phyloP scores from a whole-genome alignment of 768 basidiomycete species.

The Galerina sulciceps region DNA sequence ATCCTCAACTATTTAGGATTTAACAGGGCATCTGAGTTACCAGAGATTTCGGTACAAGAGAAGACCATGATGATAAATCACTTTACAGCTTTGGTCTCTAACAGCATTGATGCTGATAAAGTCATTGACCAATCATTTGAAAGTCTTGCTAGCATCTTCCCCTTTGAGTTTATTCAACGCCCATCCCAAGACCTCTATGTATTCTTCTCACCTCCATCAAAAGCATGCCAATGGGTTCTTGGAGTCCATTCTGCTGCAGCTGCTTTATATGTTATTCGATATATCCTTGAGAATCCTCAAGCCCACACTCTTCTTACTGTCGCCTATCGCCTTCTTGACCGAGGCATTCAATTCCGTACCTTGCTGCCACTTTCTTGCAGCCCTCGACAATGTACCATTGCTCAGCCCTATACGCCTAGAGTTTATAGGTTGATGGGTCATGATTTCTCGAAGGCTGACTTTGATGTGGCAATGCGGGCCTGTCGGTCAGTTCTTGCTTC shows the following conservation, averaged over 20 bases:
- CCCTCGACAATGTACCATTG: not conserved
- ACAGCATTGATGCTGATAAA: not conserved
- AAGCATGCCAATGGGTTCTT: not conserved
- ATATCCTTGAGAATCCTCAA: slow-evolving; percentile 1
- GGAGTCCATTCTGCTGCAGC: slow-evolving; percentile 5
- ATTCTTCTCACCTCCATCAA: not conserved
- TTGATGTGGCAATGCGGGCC: not conserved
- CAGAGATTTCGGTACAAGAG: too few relatives aligned
- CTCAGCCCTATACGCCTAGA: not conserved
- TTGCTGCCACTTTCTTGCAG: not conserved
- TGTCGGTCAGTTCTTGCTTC: not conserved
- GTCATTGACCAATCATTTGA: not conserved
- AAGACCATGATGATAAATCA: too few relatives aligned
- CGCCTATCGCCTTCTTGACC: not conserved
- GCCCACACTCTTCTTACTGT: slow-evolving; percentile 4
- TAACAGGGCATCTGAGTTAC: too few relatives aligned
- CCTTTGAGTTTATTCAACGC: not conserved
- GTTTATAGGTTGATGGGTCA: not conserved
- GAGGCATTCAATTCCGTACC: not conserved
- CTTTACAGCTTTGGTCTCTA: not conserved
- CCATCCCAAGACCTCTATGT: slow-evolving; percentile 6
- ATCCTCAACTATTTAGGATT: too few relatives aligned
- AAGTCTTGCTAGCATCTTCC: not conserved
- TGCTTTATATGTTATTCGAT: slow-evolving; percentile 9
- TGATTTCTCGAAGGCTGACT: slow-evolving; percentile 1